phyloP scores from a whole-genome alignment of 768 basidiomycete genomes.

The Clitopilus hobsonii region DNA sequence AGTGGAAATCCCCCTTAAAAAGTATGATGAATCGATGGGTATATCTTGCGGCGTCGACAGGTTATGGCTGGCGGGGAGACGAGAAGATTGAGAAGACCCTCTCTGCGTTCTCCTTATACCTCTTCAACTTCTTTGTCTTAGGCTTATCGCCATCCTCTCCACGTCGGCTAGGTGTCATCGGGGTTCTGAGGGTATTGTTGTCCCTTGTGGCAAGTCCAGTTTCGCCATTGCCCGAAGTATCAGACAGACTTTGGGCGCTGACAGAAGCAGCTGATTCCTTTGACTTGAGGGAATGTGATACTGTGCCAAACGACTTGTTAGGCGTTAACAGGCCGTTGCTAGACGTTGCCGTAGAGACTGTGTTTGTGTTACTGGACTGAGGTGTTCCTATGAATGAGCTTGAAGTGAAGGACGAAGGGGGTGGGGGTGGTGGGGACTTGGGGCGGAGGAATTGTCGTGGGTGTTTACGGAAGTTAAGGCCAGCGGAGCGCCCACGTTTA shows the following conservation, averaged over 20 bases:
- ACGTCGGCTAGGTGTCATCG: conserved; percentile 11
- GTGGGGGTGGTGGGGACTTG: conserved; percentile 66
- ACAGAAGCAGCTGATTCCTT: conserved; percentile 78
- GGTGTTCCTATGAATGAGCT: conserved; percentile 36
- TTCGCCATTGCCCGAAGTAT: conserved; percentile 40
- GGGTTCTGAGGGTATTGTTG: conserved; percentile 2
- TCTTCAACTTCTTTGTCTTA: conserved; percentile 75
- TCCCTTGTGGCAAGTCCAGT: conserved; percentile 8
- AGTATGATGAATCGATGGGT: not conserved
- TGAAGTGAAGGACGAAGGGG: conserved; percentile 36
- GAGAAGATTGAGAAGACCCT: conserved; percentile 82
- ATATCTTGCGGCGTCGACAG: conserved; percentile 1
- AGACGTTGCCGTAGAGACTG: conserved; percentile 38
- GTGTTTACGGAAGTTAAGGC: conserved; percentile 68
- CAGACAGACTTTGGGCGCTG: conserved; percentile 65
- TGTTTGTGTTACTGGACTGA: conserved; percentile 42
- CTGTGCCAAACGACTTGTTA: conserved; percentile 50
- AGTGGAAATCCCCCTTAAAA: not conserved
- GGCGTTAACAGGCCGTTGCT: conserved; percentile 54
- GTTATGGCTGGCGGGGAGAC: conserved; percentile 50
- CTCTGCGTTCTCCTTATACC: conserved; percentile 84
- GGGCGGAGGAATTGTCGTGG: conserved; percentile 70
- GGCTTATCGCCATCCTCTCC: conserved; percentile 50
- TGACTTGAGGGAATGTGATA: conserved; percentile 71
- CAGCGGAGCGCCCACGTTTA: conserved; percentile 64